Conservation (phyloP, 2,329 filamentous ascomycete genomes). For the Cylindrodendrum hubeiense region DNA sequence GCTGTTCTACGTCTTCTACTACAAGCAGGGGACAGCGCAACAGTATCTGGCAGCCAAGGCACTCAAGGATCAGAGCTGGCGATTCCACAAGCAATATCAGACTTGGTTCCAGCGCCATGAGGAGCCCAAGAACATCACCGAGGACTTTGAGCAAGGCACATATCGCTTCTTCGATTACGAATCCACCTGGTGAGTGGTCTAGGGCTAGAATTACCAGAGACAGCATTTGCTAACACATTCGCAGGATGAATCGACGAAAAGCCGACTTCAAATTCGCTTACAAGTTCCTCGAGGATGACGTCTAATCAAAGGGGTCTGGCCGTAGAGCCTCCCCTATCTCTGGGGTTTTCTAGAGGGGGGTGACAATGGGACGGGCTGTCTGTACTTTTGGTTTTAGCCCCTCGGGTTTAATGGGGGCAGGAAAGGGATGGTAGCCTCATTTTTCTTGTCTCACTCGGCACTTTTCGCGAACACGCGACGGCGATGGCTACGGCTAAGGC, state of each 20-base stretch:
- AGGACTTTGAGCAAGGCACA: conserved; percentile 98
- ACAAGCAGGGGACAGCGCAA: conserved; percentile 95
- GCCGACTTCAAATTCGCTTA: conserved; percentile 99
- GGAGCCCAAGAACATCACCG: conserved; percentile 97
- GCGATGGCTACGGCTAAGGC: conserved; percentile 22
- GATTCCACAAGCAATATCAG: conserved; percentile 99
- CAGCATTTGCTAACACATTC: conserved; percentile 31
- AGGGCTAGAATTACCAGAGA: not conserved
- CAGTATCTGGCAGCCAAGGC: conserved; percentile 96
- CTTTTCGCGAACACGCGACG: conserved; percentile 14
- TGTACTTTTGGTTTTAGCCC: conserved; percentile 25
- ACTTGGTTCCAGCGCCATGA: conserved; percentile 99
- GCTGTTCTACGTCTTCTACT: conserved; percentile 99
- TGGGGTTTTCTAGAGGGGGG: not conserved
- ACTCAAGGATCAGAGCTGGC: conserved; percentile 98
- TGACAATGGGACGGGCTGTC: conserved; percentile 13
- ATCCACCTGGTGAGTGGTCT: conserved; percentile 87
- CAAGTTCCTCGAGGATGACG: conserved; percentile 96
- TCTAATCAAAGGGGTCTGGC: conserved; percentile 56
- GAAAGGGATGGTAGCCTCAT: conserved; percentile 28
- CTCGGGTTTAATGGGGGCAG: conserved; percentile 21
- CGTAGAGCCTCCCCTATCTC: conserved; percentile 1
- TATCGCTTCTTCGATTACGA: conserved; percentile 99
- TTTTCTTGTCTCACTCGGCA: conserved; percentile 26
- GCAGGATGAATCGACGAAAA: conserved; percentile 98